These are phyloP conservation scores for Coemansia sp. DNA, from an alignment of 192 early-diverging fungal genomes.

Conservation along the genomic window DNA sequence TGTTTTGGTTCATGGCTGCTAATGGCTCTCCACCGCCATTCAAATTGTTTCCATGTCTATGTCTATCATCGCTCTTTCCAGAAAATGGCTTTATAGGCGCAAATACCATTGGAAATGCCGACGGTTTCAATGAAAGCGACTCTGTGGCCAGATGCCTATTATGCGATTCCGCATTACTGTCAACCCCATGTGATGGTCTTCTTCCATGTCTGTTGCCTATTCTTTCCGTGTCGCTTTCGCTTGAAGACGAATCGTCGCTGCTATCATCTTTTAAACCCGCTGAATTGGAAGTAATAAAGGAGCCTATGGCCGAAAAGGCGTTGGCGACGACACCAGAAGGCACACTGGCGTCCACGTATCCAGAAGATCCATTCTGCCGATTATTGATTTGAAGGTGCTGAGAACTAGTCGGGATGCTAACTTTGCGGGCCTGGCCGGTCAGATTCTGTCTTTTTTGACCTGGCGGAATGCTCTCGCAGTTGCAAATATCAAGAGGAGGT, in stretches of 20 bases:
- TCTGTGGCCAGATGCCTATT: conserved; percentile 12
- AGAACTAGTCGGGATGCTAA: background rate
- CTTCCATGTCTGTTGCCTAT: background rate
- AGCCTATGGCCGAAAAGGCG: background rate
- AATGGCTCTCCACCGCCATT: conserved; percentile 6
- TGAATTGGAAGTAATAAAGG: background rate
- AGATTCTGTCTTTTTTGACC: background rate
- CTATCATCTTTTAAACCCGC: background rate
- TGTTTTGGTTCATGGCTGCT: background rate
- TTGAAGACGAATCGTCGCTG: background rate
- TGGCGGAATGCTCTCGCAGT: background rate
- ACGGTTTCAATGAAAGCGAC: conserved; percentile 25
- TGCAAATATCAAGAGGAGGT: background rate
- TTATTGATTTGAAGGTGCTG: background rate
- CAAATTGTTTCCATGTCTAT: conserved; percentile 1
- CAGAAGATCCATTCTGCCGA: background rate
- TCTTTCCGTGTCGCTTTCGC: background rate
- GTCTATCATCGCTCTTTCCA: conserved; percentile 33
- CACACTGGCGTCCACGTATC: background rate
- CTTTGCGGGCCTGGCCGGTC: background rate
- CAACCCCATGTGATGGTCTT: conserved; percentile 11
- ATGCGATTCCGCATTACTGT: conserved; percentile 16
- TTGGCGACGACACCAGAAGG: background rate
- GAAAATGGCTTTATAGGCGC: conserved; percentile 48
- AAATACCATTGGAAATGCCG: conserved; percentile 38